phyloP scores from a whole-genome alignment of 805 yeast species.

The Yarrowia sp. region DNA sequence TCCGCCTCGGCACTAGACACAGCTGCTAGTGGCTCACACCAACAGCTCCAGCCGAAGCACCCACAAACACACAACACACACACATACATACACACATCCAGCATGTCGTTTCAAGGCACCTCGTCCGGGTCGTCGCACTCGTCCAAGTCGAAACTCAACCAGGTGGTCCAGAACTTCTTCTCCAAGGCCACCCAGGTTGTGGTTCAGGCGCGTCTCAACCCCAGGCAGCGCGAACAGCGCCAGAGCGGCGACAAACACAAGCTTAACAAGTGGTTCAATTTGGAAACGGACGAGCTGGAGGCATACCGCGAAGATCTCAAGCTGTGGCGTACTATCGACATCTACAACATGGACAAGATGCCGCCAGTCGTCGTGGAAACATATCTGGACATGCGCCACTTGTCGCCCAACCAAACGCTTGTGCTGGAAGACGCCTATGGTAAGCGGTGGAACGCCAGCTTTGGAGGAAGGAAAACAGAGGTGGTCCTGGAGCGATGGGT shows the following conservation, averaged over 20 bases:
- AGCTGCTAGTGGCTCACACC: background rate
- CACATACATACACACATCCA: background rate
- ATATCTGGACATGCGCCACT: slow-evolving; percentile 60
- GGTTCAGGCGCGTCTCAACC: slow-evolving; percentile 36
- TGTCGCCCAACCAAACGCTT: slow-evolving; percentile 56
- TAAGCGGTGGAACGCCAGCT: slow-evolving; percentile 49
- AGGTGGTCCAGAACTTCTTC: slow-evolving; percentile 41
- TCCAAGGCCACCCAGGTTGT: slow-evolving; percentile 41
- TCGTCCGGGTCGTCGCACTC: slow-evolving; percentile 13
- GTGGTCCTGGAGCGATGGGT: slow-evolving; percentile 95
- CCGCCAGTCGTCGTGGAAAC: slow-evolving; percentile 89
- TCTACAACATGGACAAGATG: slow-evolving; percentile 34
- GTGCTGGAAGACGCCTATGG: slow-evolving; percentile 55
- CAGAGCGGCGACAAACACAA: slow-evolving; percentile 31
- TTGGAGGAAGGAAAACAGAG: slow-evolving; percentile 65
- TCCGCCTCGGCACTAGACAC: too few relatives aligned
- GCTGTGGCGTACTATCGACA: slow-evolving; percentile 51
- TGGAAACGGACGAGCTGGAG: slow-evolving; percentile 42
- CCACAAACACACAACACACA: background rate
- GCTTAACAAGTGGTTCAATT: slow-evolving; percentile 40
- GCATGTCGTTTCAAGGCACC: background rate
- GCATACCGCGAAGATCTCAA: slow-evolving; percentile 53
- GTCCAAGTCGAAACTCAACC: slow-evolving; percentile 31
- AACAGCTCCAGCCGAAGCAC: background rate
- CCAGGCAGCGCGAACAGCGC: slow-evolving; percentile 27